A percentile compares a stretch with the other conserved stretches of the same genome.
Evolutionary conservation across 768 basidiomycete species (phyloP).

Genomic region (Naganishia vishniacii): DNA sequence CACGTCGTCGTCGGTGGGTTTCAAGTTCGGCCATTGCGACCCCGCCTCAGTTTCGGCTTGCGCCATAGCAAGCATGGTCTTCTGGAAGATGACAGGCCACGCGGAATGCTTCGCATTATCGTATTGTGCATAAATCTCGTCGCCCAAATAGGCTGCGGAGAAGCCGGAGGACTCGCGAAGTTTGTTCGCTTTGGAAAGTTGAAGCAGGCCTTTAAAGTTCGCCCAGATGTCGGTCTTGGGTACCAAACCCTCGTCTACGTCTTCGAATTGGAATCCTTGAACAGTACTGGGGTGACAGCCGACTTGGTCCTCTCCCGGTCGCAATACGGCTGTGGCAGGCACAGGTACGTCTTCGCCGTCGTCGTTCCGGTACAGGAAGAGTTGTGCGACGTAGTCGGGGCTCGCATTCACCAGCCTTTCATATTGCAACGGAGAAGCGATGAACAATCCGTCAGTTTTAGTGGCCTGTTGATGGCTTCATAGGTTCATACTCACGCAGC

Average conservation of each 20-base stretch:
- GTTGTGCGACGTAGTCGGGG: background rate
- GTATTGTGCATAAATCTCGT: background rate
- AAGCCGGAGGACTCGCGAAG: too few relatives aligned
- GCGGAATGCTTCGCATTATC: background rate
- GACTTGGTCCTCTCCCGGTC: background rate
- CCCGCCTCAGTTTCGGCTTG: background rate
- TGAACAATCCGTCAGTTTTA: too few relatives aligned
- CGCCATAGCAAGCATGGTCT: background rate
- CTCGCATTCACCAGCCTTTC: background rate
- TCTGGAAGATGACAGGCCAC: background rate
- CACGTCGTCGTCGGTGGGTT: background rate
- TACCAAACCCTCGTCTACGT: background rate
- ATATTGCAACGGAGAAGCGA: too few relatives aligned
- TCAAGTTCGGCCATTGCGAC: background rate
- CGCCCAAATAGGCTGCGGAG: background rate
- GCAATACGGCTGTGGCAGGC: background rate
- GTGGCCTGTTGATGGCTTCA: background rate
- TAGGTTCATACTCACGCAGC: background rate
- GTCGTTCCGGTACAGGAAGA: background rate
- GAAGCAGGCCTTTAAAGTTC: background rate
- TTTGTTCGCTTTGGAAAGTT: too few relatives aligned
- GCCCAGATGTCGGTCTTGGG: background rate
- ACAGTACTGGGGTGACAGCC: background rate
- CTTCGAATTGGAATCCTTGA: background rate
- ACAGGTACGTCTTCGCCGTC: background rate